Evolutionary conservation across 2,329 filamentous ascomycete genomes (phyloP).

Genomic region (Fusarium secorum): DNA sequence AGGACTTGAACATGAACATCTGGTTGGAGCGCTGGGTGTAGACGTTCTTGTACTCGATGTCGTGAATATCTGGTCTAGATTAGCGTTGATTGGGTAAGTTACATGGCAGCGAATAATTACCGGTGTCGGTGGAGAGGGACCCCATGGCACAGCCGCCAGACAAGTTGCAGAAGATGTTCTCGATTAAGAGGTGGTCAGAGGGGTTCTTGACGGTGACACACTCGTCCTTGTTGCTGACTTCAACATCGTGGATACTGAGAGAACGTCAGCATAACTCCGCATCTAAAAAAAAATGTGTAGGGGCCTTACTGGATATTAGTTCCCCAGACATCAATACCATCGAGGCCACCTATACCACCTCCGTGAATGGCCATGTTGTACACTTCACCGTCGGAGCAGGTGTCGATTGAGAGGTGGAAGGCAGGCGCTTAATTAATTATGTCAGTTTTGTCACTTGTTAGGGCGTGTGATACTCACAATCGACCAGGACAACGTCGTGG

Average conservation of each 20-base stretch:
- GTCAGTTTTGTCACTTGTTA: background rate
- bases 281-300: accelerated
- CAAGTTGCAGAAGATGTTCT: conserved; percentile 37
- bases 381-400: conserved; percentile 26
- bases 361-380: conserved; percentile 37
- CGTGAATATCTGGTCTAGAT: conserved; percentile 1
- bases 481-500: conserved; percentile 32
- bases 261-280: accelerated
- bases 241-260: conserved; percentile 25
- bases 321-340: conserved; percentile 32
- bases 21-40: conserved; percentile 35
- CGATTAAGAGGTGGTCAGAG: conserved; percentile 30
- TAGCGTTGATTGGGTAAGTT: accelerated
- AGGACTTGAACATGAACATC: conserved; percentile 39
- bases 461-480: background rate
- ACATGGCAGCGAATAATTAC: accelerated
- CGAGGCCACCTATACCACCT: conserved; percentile 20
- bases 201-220: conserved; percentile 36
- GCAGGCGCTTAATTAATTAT: conserved; percentile 13
- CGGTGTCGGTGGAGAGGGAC: conserved; percentile 1
- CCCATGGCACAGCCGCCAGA: conserved; percentile 36
- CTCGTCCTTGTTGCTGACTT: conserved; percentile 39
- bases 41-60: conserved; percentile 34
- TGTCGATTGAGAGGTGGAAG: conserved; percentile 30
- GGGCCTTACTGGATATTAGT: conserved; percentile 11